phyloP scores from a whole-genome alignment of 306 rosid species.

The Senna tora region DNA sequence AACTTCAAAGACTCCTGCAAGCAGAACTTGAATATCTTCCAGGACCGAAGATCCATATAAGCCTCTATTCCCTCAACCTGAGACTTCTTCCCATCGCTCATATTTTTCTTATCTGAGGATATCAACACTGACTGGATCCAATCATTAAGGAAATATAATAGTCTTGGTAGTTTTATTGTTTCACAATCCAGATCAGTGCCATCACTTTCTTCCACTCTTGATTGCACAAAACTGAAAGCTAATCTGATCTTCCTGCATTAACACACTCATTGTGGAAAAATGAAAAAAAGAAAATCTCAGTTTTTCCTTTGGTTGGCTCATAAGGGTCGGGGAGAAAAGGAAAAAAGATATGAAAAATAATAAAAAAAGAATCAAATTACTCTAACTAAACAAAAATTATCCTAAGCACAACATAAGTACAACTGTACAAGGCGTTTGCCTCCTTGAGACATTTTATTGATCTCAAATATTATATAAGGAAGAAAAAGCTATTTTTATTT shows the following conservation, averaged over 20 bases:
- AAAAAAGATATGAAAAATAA: neutral
- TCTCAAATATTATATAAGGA: neutral
- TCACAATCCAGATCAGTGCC: constrained; percentile 46
- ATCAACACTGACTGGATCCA: constrained; percentile 81
- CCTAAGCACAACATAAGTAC: neutral
- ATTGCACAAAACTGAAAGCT: constrained; percentile 66
- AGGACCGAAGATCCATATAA: constrained; percentile 73
- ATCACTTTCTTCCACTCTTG: constrained; percentile 42
- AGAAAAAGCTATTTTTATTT: neutral
- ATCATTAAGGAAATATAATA: constrained; percentile 62
- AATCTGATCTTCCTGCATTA: constrained; percentile 75
- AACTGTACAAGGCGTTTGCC: neutral
- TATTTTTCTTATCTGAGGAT: constrained; percentile 57
- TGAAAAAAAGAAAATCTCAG: constrained; percentile 19
- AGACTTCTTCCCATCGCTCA: constrained; percentile 44
- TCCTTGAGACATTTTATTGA: neutral
- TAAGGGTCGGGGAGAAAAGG: neutral
- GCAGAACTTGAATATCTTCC: constrained; percentile 84
- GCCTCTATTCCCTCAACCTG: constrained; percentile 45
- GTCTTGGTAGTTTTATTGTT: constrained; percentile 59
- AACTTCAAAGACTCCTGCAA: constrained; percentile 68
- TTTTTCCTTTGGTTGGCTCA: neutral
- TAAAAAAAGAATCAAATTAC: neutral
- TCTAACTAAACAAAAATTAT: neutral
- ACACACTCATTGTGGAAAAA: constrained; percentile 33